Evolutionary conservation across 2,329 filamentous ascomycete genomes (phyloP), one percentile per base, ranked within the genome.

Genomic region (Arachnomyces sp.): DNA sequence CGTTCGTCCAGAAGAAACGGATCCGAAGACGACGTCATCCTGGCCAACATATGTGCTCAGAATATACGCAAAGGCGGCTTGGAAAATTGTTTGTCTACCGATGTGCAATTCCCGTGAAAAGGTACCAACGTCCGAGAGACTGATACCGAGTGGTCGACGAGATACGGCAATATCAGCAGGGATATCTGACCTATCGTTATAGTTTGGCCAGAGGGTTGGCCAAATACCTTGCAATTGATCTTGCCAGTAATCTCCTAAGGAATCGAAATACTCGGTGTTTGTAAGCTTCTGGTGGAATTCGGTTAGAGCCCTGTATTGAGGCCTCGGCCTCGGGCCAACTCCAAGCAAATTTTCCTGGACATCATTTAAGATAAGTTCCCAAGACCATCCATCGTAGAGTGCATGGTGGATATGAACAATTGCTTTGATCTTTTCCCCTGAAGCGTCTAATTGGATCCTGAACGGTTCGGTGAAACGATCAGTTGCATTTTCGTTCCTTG

Each of bases 301-400:
- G 0, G 75, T 65, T n/a, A 93, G 61, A 0, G 72, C 54, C 0
- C 68, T 63, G 50, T 85, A 94, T 17, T 78, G 70, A 1, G 77
- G 75, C 18, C 80, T 69, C 1, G 50, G 31, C 0, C 45, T 48
- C 11, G n/a, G n/a, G 55, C 29, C 1, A 50, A n/a, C 2, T 52
- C 56, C 57, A 13, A 48, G 43, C 54, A 83, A 52, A 1, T 82
- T 48, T 0, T 52, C 53, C 3, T 73, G 68, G 3, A 94, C 63
- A 56, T 94, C 86, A 17, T 72, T 65, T 11, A 85, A 55, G 0
- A 93, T 61, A 20, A 90, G 67, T 38, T 94, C 83, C 54, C 88
- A 73, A 0, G 87, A 89, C 89, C 89, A 95, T n/a, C 88, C 89
- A 59, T 95, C 89, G 54, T 94, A 95, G 1, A 93, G 58, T 1